These are phyloP conservation scores for Aphelidium insulamus DNA, from an alignment of 371 early-diverging fungal genomes.

Conservation along the genomic window DNA sequence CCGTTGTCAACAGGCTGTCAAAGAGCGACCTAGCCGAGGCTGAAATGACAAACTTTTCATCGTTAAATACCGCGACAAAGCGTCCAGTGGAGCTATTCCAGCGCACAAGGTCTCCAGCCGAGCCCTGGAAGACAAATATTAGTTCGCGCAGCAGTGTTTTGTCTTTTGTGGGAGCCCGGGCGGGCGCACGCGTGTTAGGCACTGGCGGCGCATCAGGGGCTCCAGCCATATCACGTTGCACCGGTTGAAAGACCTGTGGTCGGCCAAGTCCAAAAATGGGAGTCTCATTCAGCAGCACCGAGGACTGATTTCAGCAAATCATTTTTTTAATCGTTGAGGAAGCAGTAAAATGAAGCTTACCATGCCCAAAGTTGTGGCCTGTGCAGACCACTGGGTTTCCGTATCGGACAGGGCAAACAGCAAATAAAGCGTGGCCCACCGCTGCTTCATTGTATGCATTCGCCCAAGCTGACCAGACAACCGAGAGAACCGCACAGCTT, in stretches of 20 bases:
- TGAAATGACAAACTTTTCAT: conserved; percentile 14
- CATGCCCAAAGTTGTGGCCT: not conserved
- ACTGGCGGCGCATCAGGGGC: too few species aligned
- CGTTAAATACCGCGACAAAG: too few species aligned
- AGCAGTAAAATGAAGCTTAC: not conserved
- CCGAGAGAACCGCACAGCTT: conserved; percentile 36
- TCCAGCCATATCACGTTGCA: too few species aligned
- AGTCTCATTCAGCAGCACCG: not conserved
- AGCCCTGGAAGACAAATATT: conserved; percentile 76
- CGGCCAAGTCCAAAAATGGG: not conserved
- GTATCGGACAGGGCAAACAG: conserved; percentile 27
- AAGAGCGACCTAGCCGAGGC: too few species aligned
- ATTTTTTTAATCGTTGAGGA: not conserved
- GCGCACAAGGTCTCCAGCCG: too few species aligned
- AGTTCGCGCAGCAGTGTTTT: conserved; percentile 61
- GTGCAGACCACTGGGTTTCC: not conserved
- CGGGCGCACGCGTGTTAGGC: too few species aligned
- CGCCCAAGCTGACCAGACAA: conserved; percentile 32
- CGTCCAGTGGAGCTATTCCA: too few species aligned
- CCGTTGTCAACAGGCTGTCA: too few species aligned
- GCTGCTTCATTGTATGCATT: conserved; percentile 14
- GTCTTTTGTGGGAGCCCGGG: too few species aligned
- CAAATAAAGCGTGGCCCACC: conserved; percentile 50
- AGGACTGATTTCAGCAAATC: not conserved
- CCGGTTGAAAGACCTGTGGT: not conserved